Base-by-base conservation (phyloP, 306 rosid genomes). In the Gillenia trifoliata region DNA sequence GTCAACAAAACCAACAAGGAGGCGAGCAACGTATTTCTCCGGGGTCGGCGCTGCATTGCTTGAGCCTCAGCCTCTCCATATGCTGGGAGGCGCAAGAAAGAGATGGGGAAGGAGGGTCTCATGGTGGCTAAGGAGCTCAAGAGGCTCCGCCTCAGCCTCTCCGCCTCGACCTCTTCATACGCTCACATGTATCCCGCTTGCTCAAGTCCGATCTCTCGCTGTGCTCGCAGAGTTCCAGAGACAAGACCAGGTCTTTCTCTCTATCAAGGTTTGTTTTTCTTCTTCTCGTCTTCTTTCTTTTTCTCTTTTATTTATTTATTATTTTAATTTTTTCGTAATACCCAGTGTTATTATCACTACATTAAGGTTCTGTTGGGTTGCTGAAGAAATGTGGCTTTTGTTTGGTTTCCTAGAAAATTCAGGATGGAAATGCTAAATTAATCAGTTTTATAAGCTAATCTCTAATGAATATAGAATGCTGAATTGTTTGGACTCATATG, bases 31-130 rank as follows among this genome's bases (percentile, higher is more conserved):
- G 83, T 77, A 34, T 52, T 64, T 61, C 36, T 66, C 81, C 52
- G 31, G 2, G 22, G 79, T 36, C 0, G 40, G 11, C 40, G 11
- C 10, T n/a, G n/a, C n/a, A n/a, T n/a, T n/a, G n/a, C n/a, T 90
- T 95, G 3, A 91, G 91, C 50, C 93, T 97, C n/a, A 91, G 98
- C 84, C 78, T 93, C 23, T 93, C 97, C 3, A 87, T 93, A 82
- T 93, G n/a, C n/a, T n/a, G n/a, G 98, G 98, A 80, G 98, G 83
- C 86, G 96, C 74, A 93, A 77, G 87, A 93, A 93, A 81, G 98
- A 93, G 86, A 82, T 93, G 83, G 89, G 97, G 30, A 93, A 93
- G 72, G 98, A 93, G 85, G 97, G 94, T 49, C 80, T 91, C 67
- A 63, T 89, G 19, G 78, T 66, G 0, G 93, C 94, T 68, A 91